Evolutionary conservation across 2,329 filamentous ascomycete genomes (phyloP), one percentile per base, ranked within the genome.

Genomic region (Aspergillus unguis): DNA sequence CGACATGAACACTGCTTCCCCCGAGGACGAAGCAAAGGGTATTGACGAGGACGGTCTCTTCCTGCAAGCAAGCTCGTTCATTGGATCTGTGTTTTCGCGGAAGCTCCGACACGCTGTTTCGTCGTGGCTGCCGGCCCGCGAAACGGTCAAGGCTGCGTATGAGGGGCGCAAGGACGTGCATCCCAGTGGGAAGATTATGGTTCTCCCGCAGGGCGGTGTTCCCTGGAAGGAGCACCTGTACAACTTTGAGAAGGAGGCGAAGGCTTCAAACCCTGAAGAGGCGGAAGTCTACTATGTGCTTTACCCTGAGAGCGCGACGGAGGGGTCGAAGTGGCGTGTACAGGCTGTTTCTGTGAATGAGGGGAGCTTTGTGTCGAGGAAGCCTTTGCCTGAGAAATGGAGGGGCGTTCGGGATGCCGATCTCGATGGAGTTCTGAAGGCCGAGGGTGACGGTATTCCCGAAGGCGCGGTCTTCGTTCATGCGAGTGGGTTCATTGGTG

Each of bases 191-290:
- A 85, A 90, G 57, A 83, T 97, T 55, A 79, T 97, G 64, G 86
- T 96, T 27, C 81, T 99, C 52, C 82, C 87, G 58, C 85, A 88
- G 68, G 85, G 87, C 53, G 88, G 75, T 11, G 67, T 92, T 55
- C 92, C 92, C 2, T 97, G 94, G 94, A 94, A 95, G 71, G 92
- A 97, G 66, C 94, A 99, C 71, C 80, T 99, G 17, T 97, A 96
- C 76, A 85, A 82, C 17, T 82, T 97, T 28, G 94, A 99, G 75
- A 80, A 80, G 62, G 80, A 85, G 65, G 63, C 65, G 61, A 80
- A 85, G 65, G 63, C 65, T 6, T 60, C 61, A 0, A 55, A 9
- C 6, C 70, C 70, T 50, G 66, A 61, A 0, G 72, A 83, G 37
- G 38, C 38, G 1, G 82, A 84, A 62, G 85, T 92, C 3, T 79